These are phyloP conservation scores for Rubia tinctorum DNA, from an alignment of 305 asterid genomes.

Conservation along the genomic window DNA sequence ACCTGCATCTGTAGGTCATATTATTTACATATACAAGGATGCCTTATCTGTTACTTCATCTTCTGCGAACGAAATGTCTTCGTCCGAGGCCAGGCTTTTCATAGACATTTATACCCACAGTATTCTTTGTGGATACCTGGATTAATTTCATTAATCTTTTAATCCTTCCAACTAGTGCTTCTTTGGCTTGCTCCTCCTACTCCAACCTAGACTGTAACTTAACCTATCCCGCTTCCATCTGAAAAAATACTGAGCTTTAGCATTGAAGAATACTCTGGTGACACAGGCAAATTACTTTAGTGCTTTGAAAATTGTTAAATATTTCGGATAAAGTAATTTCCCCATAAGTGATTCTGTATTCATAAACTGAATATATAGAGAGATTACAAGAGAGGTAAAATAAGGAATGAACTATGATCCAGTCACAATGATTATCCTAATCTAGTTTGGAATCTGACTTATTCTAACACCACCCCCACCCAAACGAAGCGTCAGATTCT, in stretches of 20 bases:
- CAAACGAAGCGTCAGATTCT: too few species aligned
- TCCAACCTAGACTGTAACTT: constrained; percentile 4
- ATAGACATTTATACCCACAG: not conserved
- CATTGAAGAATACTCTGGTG: not conserved
- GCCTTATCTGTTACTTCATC: not conserved
- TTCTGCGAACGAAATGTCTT: constrained; percentile 2
- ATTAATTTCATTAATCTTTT: constrained; percentile 4
- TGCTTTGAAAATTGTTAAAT: constrained; percentile 1
- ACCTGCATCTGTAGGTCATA: too few species aligned
- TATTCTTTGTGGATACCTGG: constrained; percentile 1
- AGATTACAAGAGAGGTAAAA: too few species aligned
- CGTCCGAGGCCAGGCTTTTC: constrained; percentile 1
- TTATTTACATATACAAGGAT: not conserved
- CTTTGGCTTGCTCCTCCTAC: constrained; percentile 9
- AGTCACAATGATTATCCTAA: too few species aligned
- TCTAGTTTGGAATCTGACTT: too few species aligned
- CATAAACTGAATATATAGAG: too few species aligned
- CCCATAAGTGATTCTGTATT: too few species aligned
- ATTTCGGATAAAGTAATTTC: too few species aligned
- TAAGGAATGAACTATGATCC: too few species aligned
- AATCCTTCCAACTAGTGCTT: not conserved
- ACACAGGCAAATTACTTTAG: not conserved
- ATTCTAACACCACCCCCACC: too few species aligned
- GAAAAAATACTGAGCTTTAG: not conserved
- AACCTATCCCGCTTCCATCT: constrained; percentile 5